Percentiles rank a stretch among this genome's conserved stretches.
Evolutionary conservation across 306 rosid genomes (phyloP).

Genomic region (Abrus pulchellus): DNA sequence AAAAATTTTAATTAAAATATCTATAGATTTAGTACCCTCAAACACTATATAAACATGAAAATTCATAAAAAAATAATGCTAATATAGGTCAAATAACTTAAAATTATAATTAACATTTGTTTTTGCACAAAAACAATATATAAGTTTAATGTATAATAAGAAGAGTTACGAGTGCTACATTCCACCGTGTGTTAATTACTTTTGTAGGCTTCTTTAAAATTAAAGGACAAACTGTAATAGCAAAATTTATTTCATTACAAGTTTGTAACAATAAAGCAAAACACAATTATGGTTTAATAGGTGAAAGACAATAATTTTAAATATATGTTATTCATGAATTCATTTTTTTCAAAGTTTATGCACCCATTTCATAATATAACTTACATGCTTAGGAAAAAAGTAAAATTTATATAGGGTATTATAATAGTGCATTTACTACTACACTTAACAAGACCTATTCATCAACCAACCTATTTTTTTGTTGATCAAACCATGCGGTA

Average conservation of each 20-base stretch:
- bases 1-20: too few species aligned
- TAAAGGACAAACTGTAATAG: conserved; percentile 89
- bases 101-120: conserved; percentile 88
- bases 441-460: too few species aligned
- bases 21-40: too few species aligned
- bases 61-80: too few species aligned
- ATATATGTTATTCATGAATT: neutral
- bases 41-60: too few species aligned
- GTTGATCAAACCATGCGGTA: too few species aligned
- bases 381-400: neutral
- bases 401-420: conserved; percentile 18
- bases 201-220: conserved; percentile 81
- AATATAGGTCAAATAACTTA: too few species aligned
- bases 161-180: conserved; percentile 91
- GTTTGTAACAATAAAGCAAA: conserved; percentile 6
- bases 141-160: conserved; percentile 86
- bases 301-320: neutral
- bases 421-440: neutral
- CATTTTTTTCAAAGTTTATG: neutral
- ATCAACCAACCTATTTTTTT: too few species aligned
- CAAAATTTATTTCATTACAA: conserved; percentile 43
- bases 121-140: conserved; percentile 86
- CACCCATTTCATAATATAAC: conserved; percentile 13
- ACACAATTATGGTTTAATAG: conserved; percentile 25
- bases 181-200: conserved; percentile 80